phyloP scores from a whole-genome alignment of 1,284 basidiomycete species.

The Cerrena zonata region DNA sequence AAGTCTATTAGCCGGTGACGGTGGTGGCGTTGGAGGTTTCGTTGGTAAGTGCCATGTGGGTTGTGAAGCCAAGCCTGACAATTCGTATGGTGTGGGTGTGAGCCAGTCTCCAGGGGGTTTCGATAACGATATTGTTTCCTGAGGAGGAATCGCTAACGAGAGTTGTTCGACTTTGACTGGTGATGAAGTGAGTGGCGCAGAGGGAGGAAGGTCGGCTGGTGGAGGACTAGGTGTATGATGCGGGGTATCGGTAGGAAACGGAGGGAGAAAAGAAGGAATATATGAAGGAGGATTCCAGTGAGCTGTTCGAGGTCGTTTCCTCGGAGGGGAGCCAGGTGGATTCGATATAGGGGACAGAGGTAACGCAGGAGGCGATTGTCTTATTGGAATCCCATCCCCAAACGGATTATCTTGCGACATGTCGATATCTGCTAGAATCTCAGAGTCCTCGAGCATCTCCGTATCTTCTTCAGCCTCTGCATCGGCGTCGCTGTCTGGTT shows the following conservation, averaged over 20 bases:
- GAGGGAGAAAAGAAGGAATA: slow-evolving; percentile 61
- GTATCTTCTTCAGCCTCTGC: slow-evolving; percentile 10
- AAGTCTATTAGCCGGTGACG: slow-evolving; percentile 21
- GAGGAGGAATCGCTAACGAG: slow-evolving; percentile 36
- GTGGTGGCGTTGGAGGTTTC: slow-evolving; percentile 24
- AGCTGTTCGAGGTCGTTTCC: slow-evolving; percentile 50
- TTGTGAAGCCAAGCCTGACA: slow-evolving; percentile 56
- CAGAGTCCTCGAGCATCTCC: background rate
- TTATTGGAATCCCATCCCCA: slow-evolving; percentile 19
- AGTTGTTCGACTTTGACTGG: slow-evolving; percentile 27
- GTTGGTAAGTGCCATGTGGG: slow-evolving; percentile 65
- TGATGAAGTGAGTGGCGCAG: slow-evolving; percentile 27
- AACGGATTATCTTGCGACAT: background rate
- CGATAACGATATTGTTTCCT: slow-evolving; percentile 42
- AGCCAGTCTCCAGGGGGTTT: slow-evolving; percentile 44
- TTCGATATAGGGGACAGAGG: slow-evolving; percentile 54
- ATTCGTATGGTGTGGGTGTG: slow-evolving; percentile 60
- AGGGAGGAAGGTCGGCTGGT: slow-evolving; percentile 27
- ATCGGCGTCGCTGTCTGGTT: slow-evolving; percentile 22
- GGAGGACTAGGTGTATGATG: slow-evolving; percentile 28
- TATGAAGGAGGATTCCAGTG: slow-evolving; percentile 57
- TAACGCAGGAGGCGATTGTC: slow-evolving; percentile 38
- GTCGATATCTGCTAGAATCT: background rate
- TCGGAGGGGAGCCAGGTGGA: slow-evolving; percentile 42
- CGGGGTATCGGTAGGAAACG: slow-evolving; percentile 48